phyloP scores from a whole-genome alignment of 2,329 filamentous ascomycete genomes.

The Pezicula radicicola region DNA sequence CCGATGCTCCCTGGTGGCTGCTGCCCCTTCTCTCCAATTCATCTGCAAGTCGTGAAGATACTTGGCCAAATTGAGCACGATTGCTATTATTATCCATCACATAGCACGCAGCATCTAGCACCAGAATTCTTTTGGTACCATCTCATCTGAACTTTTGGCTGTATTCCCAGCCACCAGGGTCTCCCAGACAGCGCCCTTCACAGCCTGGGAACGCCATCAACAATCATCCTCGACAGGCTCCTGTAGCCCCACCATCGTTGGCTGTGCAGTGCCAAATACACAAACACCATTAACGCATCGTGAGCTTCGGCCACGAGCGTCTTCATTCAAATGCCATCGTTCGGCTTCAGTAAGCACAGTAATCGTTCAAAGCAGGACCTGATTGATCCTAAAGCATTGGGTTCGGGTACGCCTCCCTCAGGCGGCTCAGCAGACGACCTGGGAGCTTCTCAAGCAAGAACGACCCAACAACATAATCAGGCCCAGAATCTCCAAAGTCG shows the following conservation, averaged over 20 bases:
- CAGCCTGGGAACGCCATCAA: conserved; percentile 5
- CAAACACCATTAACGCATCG: conserved; percentile 10
- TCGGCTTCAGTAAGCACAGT: conserved; percentile 26
- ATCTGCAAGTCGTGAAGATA: neutral
- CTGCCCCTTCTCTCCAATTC: conserved; percentile 1
- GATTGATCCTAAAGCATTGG: conserved; percentile 18
- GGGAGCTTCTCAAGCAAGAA: conserved; percentile 5
- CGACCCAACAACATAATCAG: conserved; percentile 10
- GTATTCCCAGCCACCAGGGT: conserved; percentile 5
- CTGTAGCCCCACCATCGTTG: neutral
- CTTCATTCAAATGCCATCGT: conserved; percentile 25
- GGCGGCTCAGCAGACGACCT: conserved; percentile 4
- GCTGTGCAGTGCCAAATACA: conserved; percentile 4
- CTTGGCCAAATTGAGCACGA: neutral
- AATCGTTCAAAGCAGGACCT: conserved; percentile 31
- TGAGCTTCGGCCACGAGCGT: conserved; percentile 22
- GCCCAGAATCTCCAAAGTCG: neutral
- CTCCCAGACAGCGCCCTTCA: neutral
- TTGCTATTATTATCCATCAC: neutral
- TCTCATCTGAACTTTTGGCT: conserved; percentile 11
- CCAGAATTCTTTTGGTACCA: neutral
- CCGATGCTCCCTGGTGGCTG: conserved; percentile 4
- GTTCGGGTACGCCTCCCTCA: conserved; percentile 6
- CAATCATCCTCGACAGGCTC: too few relatives aligned
- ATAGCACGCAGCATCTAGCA: neutral